These are phyloP conservation scores for Colletotrichum ledebouriae DNA, from an alignment of 2,329 filamentous ascomycete genomes.

Conservation along the genomic window DNA sequence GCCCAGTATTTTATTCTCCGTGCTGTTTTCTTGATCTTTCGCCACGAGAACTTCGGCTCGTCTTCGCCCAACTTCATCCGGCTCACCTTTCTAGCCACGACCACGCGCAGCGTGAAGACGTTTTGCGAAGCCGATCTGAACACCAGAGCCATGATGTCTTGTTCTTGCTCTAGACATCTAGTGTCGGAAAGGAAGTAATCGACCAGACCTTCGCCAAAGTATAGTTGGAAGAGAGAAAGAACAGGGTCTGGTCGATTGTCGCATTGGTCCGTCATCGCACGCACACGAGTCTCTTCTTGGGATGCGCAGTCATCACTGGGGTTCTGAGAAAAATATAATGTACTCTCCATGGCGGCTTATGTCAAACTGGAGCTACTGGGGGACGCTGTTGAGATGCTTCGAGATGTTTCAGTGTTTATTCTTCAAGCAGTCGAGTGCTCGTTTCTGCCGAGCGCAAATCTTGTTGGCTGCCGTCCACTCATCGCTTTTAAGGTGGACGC, in stretches of 20 bases:
- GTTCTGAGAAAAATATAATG: too few relatives aligned
- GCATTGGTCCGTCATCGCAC: background rate
- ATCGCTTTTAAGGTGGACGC: too few relatives aligned
- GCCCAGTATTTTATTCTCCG: background rate
- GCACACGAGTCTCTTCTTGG: too few relatives aligned
- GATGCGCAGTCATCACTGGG: too few relatives aligned
- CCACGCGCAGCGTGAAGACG: background rate
- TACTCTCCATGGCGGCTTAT: too few relatives aligned
- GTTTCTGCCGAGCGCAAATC: too few relatives aligned
- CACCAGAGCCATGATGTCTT: constrained; percentile 5
- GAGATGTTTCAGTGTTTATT: too few relatives aligned
- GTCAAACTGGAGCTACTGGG: too few relatives aligned
- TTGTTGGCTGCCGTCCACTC: too few relatives aligned
- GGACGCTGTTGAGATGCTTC: too few relatives aligned
- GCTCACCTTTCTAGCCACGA: background rate
- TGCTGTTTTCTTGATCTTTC: background rate
- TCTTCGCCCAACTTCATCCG: background rate
- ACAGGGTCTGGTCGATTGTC: background rate
- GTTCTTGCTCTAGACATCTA: background rate
- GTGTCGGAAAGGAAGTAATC: constrained; percentile 3
- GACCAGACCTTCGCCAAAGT: constrained; percentile 1
- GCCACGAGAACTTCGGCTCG: background rate
- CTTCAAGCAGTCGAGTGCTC: too few relatives aligned
- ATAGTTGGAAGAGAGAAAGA: background rate
- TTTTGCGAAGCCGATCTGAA: background rate